Evolutionary conservation across 768 basidiomycete species (phyloP).

Genomic region (Dacryopinax spathularia): DNA sequence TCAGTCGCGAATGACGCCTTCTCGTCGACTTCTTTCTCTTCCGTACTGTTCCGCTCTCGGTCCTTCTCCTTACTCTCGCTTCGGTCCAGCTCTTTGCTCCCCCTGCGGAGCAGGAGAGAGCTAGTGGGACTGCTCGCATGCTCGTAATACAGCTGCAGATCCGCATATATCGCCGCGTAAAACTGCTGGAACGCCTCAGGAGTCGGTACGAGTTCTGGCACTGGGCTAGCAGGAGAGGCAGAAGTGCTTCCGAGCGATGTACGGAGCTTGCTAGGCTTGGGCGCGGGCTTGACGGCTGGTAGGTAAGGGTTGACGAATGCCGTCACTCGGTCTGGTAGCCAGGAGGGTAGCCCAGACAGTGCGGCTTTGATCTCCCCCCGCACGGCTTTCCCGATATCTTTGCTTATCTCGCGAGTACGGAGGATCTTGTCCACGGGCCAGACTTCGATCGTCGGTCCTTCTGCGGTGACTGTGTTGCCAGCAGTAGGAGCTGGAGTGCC

Average conservation of each 20-base stretch:
- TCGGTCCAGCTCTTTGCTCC: slow-evolving; percentile 19
- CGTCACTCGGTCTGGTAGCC: slow-evolving; percentile 48
- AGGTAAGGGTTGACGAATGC: slow-evolving; percentile 8
- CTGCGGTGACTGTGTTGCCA: slow-evolving; percentile 22
- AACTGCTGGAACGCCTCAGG: slow-evolving; percentile 54
- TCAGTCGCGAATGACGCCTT: slow-evolving; percentile 10
- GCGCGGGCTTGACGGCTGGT: background rate
- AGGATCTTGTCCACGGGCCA: slow-evolving; percentile 44
- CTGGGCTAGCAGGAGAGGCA: background rate
- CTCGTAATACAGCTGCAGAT: slow-evolving; percentile 30
- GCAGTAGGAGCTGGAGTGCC: slow-evolving; percentile 7
- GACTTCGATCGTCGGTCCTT: slow-evolving; percentile 34
- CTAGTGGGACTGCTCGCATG: slow-evolving; percentile 25
- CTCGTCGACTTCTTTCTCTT: slow-evolving; percentile 18
- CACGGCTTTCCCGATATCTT: slow-evolving; percentile 39
- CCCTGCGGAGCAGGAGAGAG: background rate
- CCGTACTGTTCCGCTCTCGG: slow-evolving; percentile 11
- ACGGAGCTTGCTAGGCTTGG: background rate
- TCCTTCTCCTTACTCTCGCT: slow-evolving; percentile 24
- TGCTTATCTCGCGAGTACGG: slow-evolving; percentile 39
- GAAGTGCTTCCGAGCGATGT: background rate
- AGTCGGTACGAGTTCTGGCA: slow-evolving; percentile 19
- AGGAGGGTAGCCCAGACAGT: slow-evolving; percentile 34
- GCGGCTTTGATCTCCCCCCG: slow-evolving; percentile 41
- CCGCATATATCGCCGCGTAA: slow-evolving; percentile 50